phyloP scores from a whole-genome alignment of 352 stramenopile genomes.

The Thalassiosira livingstoniorum region DNA sequence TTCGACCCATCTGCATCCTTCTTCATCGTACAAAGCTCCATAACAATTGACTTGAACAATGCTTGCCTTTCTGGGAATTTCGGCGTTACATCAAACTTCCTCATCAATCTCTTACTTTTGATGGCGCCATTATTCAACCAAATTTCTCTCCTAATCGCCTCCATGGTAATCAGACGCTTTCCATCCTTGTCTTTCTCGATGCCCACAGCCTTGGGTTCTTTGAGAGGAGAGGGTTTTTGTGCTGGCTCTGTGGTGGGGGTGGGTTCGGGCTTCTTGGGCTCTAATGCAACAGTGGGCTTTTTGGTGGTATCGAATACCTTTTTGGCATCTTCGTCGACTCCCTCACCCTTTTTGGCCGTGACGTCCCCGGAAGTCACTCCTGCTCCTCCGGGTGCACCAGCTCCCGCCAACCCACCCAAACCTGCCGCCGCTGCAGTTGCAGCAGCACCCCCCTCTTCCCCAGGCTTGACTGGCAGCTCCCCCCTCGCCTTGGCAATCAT shows the following conservation, averaged over 20 bases:
- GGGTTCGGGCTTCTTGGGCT: conserved; percentile 41
- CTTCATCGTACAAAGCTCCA: conserved; percentile 79
- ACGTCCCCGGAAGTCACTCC: background rate
- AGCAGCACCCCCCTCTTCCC: conserved; percentile 19
- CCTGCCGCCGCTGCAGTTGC: background rate
- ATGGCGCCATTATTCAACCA: conserved; percentile 81
- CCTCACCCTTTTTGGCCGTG: conserved; percentile 26
- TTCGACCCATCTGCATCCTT: conserved; percentile 73
- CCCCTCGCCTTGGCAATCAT: conserved; percentile 79
- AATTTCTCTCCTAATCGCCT: conserved; percentile 79
- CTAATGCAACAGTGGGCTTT: conserved; percentile 31
- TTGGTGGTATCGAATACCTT: conserved; percentile 38
- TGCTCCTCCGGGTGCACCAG: background rate
- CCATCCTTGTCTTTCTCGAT: conserved; percentile 77
- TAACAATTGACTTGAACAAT: conserved; percentile 70
- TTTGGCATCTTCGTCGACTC: conserved; percentile 41
- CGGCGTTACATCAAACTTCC: conserved; percentile 80
- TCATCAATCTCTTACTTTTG: conserved; percentile 78
- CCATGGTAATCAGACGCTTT: conserved; percentile 73
- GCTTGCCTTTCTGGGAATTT: conserved; percentile 68
- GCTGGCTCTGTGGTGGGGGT: background rate
- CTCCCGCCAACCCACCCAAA: background rate
- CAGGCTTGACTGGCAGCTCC: conserved; percentile 56
- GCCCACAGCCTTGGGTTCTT: conserved; percentile 28
- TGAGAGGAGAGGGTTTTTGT: background rate